A percentile compares a stretch with the other conserved stretches of the same genome.
phyloP scores from a whole-genome alignment of 202 grass and related monocot species.

The Musa balbisiana region DNA sequence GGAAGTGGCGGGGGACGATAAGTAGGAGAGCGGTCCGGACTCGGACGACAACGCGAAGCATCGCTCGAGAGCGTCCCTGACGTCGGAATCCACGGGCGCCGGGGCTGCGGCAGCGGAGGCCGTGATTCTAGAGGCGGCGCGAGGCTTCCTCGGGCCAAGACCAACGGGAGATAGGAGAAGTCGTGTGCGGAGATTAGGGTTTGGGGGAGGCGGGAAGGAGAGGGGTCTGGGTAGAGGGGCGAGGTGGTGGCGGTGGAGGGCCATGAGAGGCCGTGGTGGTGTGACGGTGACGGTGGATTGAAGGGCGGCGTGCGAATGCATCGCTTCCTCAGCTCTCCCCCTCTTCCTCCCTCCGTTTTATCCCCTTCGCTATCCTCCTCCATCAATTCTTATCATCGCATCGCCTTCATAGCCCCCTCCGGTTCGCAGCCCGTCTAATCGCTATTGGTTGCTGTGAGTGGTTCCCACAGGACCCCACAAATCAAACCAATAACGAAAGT shows the following conservation, averaged over 20 bases:
- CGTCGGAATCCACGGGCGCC: constrained; percentile 15
- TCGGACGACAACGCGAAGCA: constrained; percentile 22
- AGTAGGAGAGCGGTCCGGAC: constrained; percentile 13
- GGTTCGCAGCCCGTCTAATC: too few species aligned
- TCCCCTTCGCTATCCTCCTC: neutral
- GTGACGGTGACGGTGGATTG: constrained; percentile 24
- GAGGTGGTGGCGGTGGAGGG: constrained; percentile 9
- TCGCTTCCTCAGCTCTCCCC: neutral
- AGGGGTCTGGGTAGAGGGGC: constrained; percentile 10
- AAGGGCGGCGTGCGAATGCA: constrained; percentile 47
- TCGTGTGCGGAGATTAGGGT: constrained; percentile 23
- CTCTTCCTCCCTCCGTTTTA: neutral
- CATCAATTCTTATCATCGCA: neutral
- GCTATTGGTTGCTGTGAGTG: too few species aligned
- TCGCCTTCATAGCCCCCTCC: too few species aligned
- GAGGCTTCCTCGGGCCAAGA: neutral
- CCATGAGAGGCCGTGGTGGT: constrained; percentile 17
- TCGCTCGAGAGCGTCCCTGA: constrained; percentile 33
- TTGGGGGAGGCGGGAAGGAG: constrained; percentile 24
- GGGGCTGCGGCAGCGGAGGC: constrained; percentile 17
- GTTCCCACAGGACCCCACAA: too few species aligned
- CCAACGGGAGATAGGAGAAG: neutral
- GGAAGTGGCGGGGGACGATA: neutral
- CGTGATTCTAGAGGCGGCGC: neutral
- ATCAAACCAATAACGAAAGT: too few species aligned